phyloP scores from a whole-genome alignment of 768 basidiomycete species.

The Trametopsis cervina region DNA sequence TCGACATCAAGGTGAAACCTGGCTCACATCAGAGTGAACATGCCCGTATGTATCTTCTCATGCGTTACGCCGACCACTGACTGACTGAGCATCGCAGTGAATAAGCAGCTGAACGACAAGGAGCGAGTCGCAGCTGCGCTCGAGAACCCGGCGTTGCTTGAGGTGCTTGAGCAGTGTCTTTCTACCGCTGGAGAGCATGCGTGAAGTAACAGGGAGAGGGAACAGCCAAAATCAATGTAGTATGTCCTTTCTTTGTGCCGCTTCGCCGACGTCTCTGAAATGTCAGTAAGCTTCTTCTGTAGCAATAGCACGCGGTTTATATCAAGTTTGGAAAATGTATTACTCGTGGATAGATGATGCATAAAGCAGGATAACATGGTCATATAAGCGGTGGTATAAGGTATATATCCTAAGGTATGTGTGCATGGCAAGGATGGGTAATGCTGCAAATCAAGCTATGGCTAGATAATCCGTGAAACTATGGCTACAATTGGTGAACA shows the following conservation, averaged over 20 bases:
- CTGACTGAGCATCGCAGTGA: conserved; percentile 48
- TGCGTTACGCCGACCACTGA: background rate
- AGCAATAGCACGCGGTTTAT: too few relatives aligned
- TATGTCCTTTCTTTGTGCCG: too few relatives aligned
- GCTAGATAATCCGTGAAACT: background rate
- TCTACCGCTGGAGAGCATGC: conserved; percentile 6
- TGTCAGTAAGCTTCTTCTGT: too few relatives aligned
- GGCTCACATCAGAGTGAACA: conserved; percentile 96
- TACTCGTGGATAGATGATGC: background rate
- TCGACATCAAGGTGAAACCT: conserved; percentile 88
- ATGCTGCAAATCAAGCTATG: background rate
- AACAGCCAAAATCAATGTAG: too few relatives aligned
- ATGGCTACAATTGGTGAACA: background rate
- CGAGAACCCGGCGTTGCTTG: conserved; percentile 82
- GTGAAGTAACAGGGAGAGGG: background rate
- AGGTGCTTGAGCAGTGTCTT: conserved; percentile 80
- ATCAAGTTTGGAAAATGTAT: too few relatives aligned
- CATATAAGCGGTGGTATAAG: too few relatives aligned
- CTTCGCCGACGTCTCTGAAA: too few relatives aligned
- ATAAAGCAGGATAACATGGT: background rate
- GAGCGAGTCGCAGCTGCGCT: conserved; percentile 96
- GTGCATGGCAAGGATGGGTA: background rate
- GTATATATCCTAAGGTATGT: background rate
- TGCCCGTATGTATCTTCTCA: conserved; percentile 48
- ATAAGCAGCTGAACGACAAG: conserved; percentile 98